Evolutionary conservation across 176 grass and related monocot species (phyloP).

Genomic region (Pontederia crassipes): DNA sequence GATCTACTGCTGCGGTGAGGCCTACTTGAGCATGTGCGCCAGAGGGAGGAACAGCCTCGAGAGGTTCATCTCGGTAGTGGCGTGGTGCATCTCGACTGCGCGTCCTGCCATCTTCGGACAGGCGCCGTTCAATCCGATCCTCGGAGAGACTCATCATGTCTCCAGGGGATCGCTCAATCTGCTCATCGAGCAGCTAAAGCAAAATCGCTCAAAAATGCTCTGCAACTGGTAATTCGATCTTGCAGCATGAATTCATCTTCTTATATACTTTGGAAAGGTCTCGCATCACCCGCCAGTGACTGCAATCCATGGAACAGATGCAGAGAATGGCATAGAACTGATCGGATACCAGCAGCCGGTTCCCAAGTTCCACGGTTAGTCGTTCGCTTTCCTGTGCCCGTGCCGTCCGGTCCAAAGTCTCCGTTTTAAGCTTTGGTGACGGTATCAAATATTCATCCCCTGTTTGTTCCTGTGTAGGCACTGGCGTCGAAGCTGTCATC

Average conservation of each 20-base stretch:
- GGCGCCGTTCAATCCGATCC: constrained; percentile 82
- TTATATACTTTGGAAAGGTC: constrained; percentile 28
- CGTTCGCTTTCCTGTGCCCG: neutral
- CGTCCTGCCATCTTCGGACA: constrained; percentile 76
- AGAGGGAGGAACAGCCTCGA: constrained; percentile 35
- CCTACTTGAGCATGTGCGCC: constrained; percentile 37
- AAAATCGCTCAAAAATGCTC: neutral
- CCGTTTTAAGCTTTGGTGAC: neutral
- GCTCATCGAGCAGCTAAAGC: constrained; percentile 70
- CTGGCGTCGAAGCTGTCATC: constrained; percentile 55
- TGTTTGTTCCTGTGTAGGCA: constrained; percentile 24
- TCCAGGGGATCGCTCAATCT: constrained; percentile 54
- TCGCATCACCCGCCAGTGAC: constrained; percentile 72
- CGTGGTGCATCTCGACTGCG: constrained; percentile 84
- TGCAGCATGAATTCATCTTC: neutral
- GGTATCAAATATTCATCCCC: neutral
- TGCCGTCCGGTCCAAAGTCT: too few relatives aligned
- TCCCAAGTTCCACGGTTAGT: constrained; percentile 57
- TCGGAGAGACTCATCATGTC: constrained; percentile 94
- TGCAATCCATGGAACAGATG: constrained; percentile 60
- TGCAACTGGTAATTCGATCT: neutral
- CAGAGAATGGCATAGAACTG: constrained; percentile 31
- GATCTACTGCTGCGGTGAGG: constrained; percentile 60
- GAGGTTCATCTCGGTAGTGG: constrained; percentile 54
- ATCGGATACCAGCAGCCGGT: constrained; percentile 62